Evolutionary conservation across 2,329 filamentous ascomycete genomes (phyloP).

Genomic region (Periconia sp.): DNA sequence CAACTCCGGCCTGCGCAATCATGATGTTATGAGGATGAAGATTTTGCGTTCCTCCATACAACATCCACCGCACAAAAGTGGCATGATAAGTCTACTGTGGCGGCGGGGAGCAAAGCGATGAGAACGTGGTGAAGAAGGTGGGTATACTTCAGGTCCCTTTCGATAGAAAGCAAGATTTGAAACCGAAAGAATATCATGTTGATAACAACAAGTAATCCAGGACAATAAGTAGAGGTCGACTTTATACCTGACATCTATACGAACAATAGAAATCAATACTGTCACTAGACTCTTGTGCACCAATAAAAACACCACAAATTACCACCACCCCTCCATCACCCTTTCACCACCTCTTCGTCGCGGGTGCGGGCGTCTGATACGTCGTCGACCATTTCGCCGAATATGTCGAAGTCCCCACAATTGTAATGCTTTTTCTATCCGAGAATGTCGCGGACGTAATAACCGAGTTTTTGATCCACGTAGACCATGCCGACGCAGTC

Average conservation of each 20-base stretch:
- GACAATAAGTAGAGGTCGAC: no score
- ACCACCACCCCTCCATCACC: no score
- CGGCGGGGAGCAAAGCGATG: not conserved
- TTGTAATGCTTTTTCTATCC: slow-evolving; percentile 23
- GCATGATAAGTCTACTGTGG: not conserved
- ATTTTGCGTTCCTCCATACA: not conserved
- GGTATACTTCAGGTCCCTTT: no score
- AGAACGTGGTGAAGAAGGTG: not conserved
- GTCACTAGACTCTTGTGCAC: no score
- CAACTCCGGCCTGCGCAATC: not conserved
- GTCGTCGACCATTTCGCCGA: slow-evolving; percentile 21
- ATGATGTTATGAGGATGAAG: not conserved
- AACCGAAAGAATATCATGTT: no score
- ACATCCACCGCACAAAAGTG: not conserved
- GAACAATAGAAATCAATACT: no score
- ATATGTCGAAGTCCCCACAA: slow-evolving; percentile 26
- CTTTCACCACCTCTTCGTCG: slow-evolving; percentile 14
- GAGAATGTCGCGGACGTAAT: slow-evolving; percentile 27
- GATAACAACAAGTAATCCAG: no score
- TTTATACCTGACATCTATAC: no score
- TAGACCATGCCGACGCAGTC: slow-evolving; percentile 29
- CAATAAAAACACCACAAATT: no score
- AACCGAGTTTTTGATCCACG: slow-evolving; percentile 27
- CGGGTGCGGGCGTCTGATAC: slow-evolving; percentile 20
- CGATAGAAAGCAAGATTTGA: no score